Percentiles rank a stretch among this genome's conserved stretches.
Evolutionary conservation across 805 yeast species (phyloP).

Genomic region (Yarrowia porcina): DNA sequence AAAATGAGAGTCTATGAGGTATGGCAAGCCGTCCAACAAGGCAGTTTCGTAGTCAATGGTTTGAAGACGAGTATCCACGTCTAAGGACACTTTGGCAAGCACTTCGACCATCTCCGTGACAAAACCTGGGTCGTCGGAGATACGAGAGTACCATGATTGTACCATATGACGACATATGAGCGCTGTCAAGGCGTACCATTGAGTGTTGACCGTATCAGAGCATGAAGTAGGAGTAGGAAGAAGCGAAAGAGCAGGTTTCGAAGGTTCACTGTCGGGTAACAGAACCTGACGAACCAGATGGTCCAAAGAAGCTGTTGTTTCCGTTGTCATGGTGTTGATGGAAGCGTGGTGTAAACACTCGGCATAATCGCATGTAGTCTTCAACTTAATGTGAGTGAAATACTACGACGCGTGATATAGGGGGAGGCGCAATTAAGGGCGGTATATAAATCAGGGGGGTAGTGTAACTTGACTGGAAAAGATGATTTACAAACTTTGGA

Average conservation of each 20-base stretch:
- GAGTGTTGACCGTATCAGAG: constrained; percentile 43
- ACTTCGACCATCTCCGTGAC: constrained; percentile 42
- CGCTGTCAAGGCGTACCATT: constrained; percentile 48
- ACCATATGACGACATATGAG: constrained; percentile 49
- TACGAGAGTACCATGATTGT: constrained; percentile 45
- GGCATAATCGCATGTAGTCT: background rate
- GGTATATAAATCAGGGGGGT: too few relatives aligned
- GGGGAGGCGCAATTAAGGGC: too few relatives aligned
- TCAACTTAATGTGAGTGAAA: too few relatives aligned
- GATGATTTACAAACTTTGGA: too few relatives aligned
- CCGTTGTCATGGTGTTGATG: background rate
- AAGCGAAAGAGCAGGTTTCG: background rate
- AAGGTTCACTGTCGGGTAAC: constrained; percentile 2
- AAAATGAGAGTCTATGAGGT: constrained; percentile 43
- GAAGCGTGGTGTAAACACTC: background rate
- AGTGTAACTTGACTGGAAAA: too few relatives aligned
- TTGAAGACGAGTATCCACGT: constrained; percentile 39
- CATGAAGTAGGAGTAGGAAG: background rate
- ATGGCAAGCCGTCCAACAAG: constrained; percentile 47
- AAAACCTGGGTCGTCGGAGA: constrained; percentile 46
- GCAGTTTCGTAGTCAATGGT: constrained; percentile 40
- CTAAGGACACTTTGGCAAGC: constrained; percentile 43
- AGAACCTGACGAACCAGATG: constrained; percentile 18
- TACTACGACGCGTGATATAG: too few relatives aligned
- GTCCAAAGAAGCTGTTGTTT: background rate